Evolutionary conservation across 345 rosid species (phyloP), one percentile per base, ranked within the genome.

Genomic region (Arabis alpina): DNA sequence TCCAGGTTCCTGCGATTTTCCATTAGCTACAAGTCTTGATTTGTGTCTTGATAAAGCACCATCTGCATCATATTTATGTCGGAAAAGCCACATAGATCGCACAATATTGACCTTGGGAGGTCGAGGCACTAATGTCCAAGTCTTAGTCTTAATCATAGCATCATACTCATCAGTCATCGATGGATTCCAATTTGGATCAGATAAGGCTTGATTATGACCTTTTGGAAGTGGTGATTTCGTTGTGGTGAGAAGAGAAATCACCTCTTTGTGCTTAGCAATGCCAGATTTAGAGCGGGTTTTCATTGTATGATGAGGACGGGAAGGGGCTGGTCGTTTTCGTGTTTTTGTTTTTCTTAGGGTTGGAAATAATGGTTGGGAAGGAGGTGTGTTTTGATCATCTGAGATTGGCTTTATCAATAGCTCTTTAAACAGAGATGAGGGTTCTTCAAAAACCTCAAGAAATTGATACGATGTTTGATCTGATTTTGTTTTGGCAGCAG

Each of bases 111-210:
- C 36, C 4, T 12, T 27, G 0, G 34, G 15, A 2, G 55, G 36
- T 5, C 36, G 6, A 0, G 36, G 55, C 1, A 52, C 55, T 27
- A 52, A 6, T 4, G 1, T 13, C 55, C 15, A 52, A 4, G 9
- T 53, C 57, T 14, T 53, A 13, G 57, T 53, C 11, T 53, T 32
- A 28, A 28, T 12, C 57, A 53, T 53, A 12, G 19, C 39, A 53
- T 2, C 19, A 27, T 2, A 1, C 5, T 53, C 39, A 53, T 53
- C 10, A 1, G 16, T 53, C 39, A 53, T 53, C 0, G 57, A 4
- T 0, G 57, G 57, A 2, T n/a, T 12, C 57, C 37, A 53, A 1
- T 53, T 53, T 0, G 57, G 57, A 28, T 53, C 10, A 0, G 57
- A 12, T 0, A 53, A 3, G 13, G 19, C 57, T 0, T 13, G 5